These are phyloP conservation scores for Eucalyptus sp. DNA, from an alignment of 345 rosid species.

Conservation along the genomic window DNA sequence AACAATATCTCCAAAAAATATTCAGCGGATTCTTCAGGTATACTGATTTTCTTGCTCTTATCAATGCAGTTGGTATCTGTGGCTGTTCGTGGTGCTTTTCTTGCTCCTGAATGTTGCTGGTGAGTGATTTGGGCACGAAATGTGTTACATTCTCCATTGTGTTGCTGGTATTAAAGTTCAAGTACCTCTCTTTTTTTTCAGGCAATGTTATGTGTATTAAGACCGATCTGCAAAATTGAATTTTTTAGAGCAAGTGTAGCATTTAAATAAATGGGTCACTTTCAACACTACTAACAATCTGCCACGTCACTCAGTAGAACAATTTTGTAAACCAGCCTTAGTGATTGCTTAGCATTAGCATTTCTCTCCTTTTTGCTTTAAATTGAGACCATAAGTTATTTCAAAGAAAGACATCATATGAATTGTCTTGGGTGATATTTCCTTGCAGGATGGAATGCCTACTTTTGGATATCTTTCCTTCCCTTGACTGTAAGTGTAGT, in stretches of 20 bases:
- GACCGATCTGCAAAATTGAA: neutral
- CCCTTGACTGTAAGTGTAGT: conserved; percentile 50
- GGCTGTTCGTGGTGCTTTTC: conserved; percentile 75
- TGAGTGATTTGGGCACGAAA: conserved; percentile 2
- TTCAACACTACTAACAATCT: too few relatives aligned
- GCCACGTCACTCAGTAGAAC: too few relatives aligned
- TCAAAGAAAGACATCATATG: neutral
- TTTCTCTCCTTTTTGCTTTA: neutral
- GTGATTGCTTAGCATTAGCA: too few relatives aligned
- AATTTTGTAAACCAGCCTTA: too few relatives aligned
- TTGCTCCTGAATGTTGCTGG: conserved; percentile 59
- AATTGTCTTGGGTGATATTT: neutral
- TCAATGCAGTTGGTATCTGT: conserved; percentile 76
- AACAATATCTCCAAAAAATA: neutral
- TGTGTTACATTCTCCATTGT: too few relatives aligned
- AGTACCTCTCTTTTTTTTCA: neutral
- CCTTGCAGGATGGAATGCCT: conserved; percentile 65
- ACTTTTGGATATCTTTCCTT: conserved; percentile 67
- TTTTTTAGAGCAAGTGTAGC: neutral
- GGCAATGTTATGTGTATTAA: neutral
- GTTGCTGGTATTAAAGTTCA: neutral
- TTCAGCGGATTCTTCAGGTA: neutral
- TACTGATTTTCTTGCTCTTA: neutral
- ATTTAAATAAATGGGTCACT: too few relatives aligned
- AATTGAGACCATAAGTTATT: neutral